Evolutionary conservation across 495 filamentous ascomycete genomes (phyloP).

Genomic region (Xylaria curta): DNA sequence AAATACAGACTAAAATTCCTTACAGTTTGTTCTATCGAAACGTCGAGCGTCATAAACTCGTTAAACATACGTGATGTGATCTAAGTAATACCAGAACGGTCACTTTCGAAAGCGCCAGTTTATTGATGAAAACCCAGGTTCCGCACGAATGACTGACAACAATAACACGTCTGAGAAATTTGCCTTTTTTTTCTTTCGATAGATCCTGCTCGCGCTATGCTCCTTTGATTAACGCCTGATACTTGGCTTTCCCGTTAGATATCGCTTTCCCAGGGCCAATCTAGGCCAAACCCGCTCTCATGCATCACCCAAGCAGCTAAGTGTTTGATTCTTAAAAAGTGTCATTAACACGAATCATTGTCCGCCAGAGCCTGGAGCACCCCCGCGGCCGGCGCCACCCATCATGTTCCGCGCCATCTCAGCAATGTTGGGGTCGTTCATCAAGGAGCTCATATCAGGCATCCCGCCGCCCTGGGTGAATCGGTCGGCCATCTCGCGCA

Average conservation of each 20-base stretch:
- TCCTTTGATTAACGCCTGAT: slow-evolving; percentile 19
- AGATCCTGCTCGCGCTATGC: slow-evolving; percentile 6
- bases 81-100: slow-evolving; percentile 16
- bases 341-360: slow-evolving; percentile 23
- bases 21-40: slow-evolving; percentile 17
- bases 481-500: slow-evolving; percentile 79
- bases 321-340: slow-evolving; percentile 1
- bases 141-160: slow-evolving; percentile 5
- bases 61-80: slow-evolving; percentile 23
- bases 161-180: background rate
- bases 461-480: slow-evolving; percentile 75
- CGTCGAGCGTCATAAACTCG: slow-evolving; percentile 18
- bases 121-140: background rate
- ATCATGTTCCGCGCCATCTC: slow-evolving; percentile 89
- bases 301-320: background rate
- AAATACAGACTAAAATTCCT: slow-evolving; percentile 19
- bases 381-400: slow-evolving; percentile 63
- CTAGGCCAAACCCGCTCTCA: background rate
- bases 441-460: slow-evolving; percentile 78
- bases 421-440: slow-evolving; percentile 89
- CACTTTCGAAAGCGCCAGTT: slow-evolving; percentile 9
- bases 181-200: background rate
- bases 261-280: background rate
- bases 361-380: slow-evolving; percentile 31
- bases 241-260: background rate